phyloP scores from a whole-genome alignment of 441 rosid species.

The Jatropha podagrica region DNA sequence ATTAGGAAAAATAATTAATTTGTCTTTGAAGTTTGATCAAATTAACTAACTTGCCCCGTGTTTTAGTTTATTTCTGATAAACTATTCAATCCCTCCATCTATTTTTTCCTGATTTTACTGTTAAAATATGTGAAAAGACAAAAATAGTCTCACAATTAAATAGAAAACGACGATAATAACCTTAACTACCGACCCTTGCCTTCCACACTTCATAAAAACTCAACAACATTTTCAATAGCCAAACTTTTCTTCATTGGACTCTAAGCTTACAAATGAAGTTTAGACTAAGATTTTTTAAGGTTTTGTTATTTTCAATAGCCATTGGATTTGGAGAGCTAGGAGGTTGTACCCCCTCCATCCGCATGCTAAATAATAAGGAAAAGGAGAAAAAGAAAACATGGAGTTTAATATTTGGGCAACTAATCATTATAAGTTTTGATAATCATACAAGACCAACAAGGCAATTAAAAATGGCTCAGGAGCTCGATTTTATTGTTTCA shows the following conservation, averaged over 20 bases:
- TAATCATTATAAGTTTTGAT: background rate
- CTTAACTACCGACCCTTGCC: too few relatives aligned
- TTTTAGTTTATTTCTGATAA: too few relatives aligned
- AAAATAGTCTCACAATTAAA: too few relatives aligned
- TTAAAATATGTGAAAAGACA: too few relatives aligned
- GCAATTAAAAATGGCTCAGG: background rate
- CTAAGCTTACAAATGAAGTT: background rate
- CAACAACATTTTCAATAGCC: background rate
- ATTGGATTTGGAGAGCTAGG: background rate
- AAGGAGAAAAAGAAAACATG: background rate
- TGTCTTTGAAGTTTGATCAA: too few relatives aligned
- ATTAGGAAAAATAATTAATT: too few relatives aligned
- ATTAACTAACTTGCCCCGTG: too few relatives aligned
- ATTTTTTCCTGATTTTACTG: too few relatives aligned
- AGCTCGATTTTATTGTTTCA: background rate
- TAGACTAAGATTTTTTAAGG: background rate
- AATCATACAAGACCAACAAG: background rate
- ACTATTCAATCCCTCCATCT: too few relatives aligned
- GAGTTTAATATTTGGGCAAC: background rate
- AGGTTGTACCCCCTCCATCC: background rate
- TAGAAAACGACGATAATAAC: too few relatives aligned
- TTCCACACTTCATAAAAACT: too few relatives aligned
- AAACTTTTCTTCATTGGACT: background rate
- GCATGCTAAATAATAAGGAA: background rate
- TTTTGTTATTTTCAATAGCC: background rate